phyloP scores from a whole-genome alignment of 768 basidiomycete species.

The Dictyophora rubrovolvata region DNA sequence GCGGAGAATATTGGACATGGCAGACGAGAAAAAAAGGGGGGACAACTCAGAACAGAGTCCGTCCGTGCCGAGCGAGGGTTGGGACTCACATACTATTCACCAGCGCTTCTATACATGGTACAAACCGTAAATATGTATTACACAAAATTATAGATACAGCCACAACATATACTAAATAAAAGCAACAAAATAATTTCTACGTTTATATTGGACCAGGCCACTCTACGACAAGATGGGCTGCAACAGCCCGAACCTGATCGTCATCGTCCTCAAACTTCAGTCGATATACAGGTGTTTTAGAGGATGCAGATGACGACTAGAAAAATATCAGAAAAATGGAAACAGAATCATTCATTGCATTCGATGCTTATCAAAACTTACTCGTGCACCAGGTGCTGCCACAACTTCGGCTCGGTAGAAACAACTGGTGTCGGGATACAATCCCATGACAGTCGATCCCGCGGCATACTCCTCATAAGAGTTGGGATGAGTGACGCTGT shows the following conservation, averaged over 20 bases:
- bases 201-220: constrained; percentile 41
- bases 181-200: neutral
- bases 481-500: constrained; percentile 52
- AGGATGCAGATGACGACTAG: constrained; percentile 17
- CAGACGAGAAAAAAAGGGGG: constrained; percentile 2
- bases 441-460: constrained; percentile 69
- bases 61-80: neutral
- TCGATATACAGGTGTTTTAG: constrained; percentile 55
- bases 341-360: neutral
- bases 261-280: constrained; percentile 87
- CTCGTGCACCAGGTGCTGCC: constrained; percentile 42
- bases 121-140: neutral
- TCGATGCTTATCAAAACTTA: constrained; percentile 17
- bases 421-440: constrained; percentile 88
- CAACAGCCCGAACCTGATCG: constrained; percentile 66
- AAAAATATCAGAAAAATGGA: neutral
- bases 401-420: constrained; percentile 84
- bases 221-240: constrained; percentile 75
- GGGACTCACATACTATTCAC: neutral
- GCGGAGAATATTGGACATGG: constrained; percentile 9
- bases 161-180: neutral
- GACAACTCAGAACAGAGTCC: neutral
- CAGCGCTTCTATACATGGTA: neutral
- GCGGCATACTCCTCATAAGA: constrained; percentile 63
- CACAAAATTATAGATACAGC: neutral